Base-by-base conservation (phyloP, 805 yeast genomes). In the Suhomyces sp. region DNA sequence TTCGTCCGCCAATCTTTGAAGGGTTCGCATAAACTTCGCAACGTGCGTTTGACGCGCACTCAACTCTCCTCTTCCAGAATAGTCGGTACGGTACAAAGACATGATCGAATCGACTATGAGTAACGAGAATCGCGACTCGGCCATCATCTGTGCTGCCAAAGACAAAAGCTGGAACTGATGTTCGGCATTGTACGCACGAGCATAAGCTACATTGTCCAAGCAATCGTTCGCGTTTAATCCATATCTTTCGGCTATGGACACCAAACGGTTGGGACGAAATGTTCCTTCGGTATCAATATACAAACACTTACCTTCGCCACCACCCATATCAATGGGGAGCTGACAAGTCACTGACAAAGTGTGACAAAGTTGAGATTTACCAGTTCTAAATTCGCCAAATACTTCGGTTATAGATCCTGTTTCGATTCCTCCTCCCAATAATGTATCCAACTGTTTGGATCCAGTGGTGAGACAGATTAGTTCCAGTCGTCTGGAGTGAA, bases 271-370 rank as follows among this genome's bases (percentile, higher is more conserved):
- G 1, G 98, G 97, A 65, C 99, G 80, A 68, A 94, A 94, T 1
- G 99, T 94, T 17, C 97, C 97, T 66, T 93, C 99, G 0, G 98
- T 93, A 64, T 94, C 99, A 54, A 94, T 92, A 66, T 89, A 94
- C 50, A 94, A 76, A 68, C 97, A 93, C 70, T 94, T 91, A 31
- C 99, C 99, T 73, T 94, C 99, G 48, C 97, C 99, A 54, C 99
- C 99, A 40, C 97, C 97, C 87, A 88, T 86, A 65, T 92, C 97
- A 47, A 93, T 82, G 4, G 98, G 98, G 51, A 94, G 76, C 69
- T 93, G 99, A 68, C 98, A 93, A 2, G 97, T 93, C 6, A 94
- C 97, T 0, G 98, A 97, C 51, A 94, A 77, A 1, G 98, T 94
- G 67, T 94, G 99, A 69, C 99, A 94, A 45, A 94, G 73, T 74